These are phyloP conservation scores for Shiraia sp. DNA, from an alignment of 2,329 filamentous ascomycete species.

Conservation along the genomic window DNA sequence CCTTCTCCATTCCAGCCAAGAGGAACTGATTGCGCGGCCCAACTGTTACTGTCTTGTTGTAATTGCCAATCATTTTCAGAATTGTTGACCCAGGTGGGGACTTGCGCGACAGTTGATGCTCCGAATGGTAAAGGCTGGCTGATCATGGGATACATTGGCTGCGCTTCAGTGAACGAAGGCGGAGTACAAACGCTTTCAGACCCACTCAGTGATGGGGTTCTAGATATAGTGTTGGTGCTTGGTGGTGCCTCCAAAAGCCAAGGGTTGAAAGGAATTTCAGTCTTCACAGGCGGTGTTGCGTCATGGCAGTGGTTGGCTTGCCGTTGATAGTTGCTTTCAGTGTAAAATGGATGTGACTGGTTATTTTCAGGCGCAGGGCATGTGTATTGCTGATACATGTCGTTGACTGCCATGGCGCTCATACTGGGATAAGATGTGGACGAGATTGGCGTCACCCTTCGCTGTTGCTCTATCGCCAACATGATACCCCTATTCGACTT, in stretches of 20 bases:
- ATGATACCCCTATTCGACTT: no score
- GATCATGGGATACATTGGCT: constrained; percentile 3
- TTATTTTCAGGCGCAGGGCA: no score
- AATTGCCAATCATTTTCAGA: constrained; percentile 4
- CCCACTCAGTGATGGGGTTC: constrained; percentile 12
- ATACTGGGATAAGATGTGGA: no score
- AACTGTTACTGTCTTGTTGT: constrained; percentile 2
- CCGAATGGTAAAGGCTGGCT: constrained; percentile 5
- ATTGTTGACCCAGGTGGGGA: constrained; percentile 1
- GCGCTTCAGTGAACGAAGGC: constrained; percentile 4
- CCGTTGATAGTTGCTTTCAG: no score
- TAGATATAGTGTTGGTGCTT: constrained; percentile 16
- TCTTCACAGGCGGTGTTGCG: no score
- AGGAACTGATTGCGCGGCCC: constrained; percentile 6
- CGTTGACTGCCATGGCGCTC: no score
- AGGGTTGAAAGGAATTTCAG: constrained; percentile 6
- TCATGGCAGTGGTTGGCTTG: no score
- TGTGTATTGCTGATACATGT: no score
- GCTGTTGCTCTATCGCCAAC: no score
- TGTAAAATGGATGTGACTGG: no score
- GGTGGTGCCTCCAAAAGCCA: constrained; percentile 14
- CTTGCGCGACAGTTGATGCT: not conserved
- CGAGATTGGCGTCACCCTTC: no score
- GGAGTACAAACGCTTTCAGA: constrained; percentile 17
- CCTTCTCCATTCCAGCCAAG: constrained; percentile 6